These are phyloP conservation scores for Fragaria nilgerrensis DNA, from an alignment of 306 rosid species.

Conservation along the genomic window DNA sequence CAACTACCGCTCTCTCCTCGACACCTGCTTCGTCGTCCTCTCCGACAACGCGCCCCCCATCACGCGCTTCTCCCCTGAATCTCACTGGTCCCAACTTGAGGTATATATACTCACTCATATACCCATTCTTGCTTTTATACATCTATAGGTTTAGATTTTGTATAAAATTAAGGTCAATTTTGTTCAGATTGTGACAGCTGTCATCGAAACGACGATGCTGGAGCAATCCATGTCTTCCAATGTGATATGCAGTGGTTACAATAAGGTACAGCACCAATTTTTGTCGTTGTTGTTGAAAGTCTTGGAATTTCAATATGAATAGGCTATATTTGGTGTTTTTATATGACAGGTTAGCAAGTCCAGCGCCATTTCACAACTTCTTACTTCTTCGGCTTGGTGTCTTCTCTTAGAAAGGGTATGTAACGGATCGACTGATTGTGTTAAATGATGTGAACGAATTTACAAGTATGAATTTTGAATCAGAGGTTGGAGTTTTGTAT, in stretches of 20 bases:
- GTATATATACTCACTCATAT: slow-evolving; percentile 18
- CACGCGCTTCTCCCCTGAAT: slow-evolving; percentile 25
- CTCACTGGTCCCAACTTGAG: slow-evolving; percentile 48
- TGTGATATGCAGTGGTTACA: slow-evolving; percentile 55
- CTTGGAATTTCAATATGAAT: not conserved
- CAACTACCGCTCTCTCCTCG: slow-evolving; percentile 48
- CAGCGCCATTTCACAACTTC: slow-evolving; percentile 48
- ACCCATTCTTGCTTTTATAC: not conserved
- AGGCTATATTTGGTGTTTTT: not conserved
- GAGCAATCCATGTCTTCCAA: slow-evolving; percentile 31
- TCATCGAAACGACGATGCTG: slow-evolving; percentile 39
- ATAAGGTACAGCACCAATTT: slow-evolving; percentile 34
- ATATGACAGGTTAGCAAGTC: slow-evolving; percentile 45
- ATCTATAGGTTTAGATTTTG: not conserved
- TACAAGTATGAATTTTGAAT: not conserved
- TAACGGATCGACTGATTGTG: not conserved
- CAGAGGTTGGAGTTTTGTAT: slow-evolving; percentile 3
- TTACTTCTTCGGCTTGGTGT: slow-evolving; percentile 62
- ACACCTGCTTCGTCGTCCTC: slow-evolving; percentile 47
- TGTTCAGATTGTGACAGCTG: slow-evolving; percentile 56
- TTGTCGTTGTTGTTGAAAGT: not conserved
- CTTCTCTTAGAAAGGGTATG: slow-evolving; percentile 73
- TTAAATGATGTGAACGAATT: not conserved
- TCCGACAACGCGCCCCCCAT: slow-evolving; percentile 34
- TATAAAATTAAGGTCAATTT: not conserved